Evolutionary conservation across 106 monocot genomes (phyloP).

Genomic region (Dioscorea zingiberensis): DNA sequence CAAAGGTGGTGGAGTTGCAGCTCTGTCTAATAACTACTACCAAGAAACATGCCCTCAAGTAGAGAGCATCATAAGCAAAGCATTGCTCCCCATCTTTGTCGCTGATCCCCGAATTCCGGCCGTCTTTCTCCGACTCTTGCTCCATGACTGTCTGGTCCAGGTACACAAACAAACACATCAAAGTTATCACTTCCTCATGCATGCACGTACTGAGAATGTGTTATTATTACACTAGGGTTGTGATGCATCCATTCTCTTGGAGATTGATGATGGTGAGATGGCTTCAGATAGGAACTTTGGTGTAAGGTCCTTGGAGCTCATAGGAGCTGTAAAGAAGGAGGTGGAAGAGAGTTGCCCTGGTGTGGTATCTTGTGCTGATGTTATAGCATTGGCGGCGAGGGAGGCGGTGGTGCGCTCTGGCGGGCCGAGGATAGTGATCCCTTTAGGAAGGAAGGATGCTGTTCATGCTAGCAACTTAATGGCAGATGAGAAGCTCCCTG

Average conservation of each 20-base stretch:
- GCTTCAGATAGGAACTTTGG: constrained; percentile 9
- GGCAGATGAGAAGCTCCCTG: neutral
- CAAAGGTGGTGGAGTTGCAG: neutral
- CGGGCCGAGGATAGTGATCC: constrained; percentile 9
- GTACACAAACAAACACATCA: neutral
- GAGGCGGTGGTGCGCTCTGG: constrained; percentile 13
- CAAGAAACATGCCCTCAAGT: constrained; percentile 10
- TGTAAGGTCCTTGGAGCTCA: neutral
- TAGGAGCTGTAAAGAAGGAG: constrained; percentile 1
- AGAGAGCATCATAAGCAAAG: constrained; percentile 11
- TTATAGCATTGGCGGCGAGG: constrained; percentile 12
- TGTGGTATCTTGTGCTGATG: constrained; percentile 18
- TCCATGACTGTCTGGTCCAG: constrained; percentile 25
- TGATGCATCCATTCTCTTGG: constrained; percentile 21
- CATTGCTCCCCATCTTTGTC: constrained; percentile 9
- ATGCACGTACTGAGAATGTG: too few relatives aligned
- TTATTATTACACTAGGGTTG: constrained; percentile 8
- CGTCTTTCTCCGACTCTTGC: constrained; percentile 12
- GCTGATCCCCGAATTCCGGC: constrained; percentile 8
- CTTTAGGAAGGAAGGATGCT: neutral
- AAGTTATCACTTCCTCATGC: too few relatives aligned
- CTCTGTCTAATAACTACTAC: constrained; percentile 15
- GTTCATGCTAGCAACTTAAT: neutral
- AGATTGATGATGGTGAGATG: constrained; percentile 11
- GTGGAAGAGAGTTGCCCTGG: constrained; percentile 12